Evolutionary conservation across 2,329 filamentous ascomycete species (phyloP).

Genomic region (Calonectria pseudoreteaudii): DNA sequence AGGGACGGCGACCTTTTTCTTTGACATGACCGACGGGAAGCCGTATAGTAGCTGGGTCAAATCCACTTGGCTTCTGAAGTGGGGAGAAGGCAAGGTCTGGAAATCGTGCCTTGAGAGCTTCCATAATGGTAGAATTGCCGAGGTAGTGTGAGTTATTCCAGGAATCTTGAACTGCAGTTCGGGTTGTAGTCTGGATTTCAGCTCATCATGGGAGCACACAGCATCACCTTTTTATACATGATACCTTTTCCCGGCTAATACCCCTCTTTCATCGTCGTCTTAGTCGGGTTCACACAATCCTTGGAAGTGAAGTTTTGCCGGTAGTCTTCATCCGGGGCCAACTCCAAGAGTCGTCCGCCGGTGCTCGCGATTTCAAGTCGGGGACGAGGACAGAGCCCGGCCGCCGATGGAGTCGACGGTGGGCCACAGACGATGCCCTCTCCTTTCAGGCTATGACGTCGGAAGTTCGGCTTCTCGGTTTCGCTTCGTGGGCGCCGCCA

Average conservation of each 20-base stretch:
- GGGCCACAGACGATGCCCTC: background rate
- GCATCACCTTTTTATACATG: background rate
- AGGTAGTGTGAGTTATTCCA: background rate
- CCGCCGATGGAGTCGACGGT: background rate
- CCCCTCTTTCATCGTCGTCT: background rate
- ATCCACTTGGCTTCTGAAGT: background rate
- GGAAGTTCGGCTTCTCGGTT: background rate
- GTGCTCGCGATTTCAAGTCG: background rate
- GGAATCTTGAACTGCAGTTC: background rate
- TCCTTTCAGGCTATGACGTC: background rate
- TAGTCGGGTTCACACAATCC: background rate
- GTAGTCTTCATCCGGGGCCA: background rate
- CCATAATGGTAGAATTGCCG: background rate
- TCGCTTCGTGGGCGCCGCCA: background rate
- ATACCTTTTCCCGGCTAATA: background rate
- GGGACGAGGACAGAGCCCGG: background rate
- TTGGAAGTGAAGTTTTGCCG: background rate
- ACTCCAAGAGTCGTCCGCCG: background rate
- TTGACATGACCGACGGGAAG: background rate
- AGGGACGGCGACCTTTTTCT: background rate
- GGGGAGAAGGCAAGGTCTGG: background rate
- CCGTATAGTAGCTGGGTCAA: background rate
- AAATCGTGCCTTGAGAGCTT: conserved; percentile 1
- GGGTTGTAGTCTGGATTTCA: background rate
- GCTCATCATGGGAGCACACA: background rate